Evolutionary conservation across 805 yeast species (phyloP).

Genomic region (Zygotorulaspora sp.): DNA sequence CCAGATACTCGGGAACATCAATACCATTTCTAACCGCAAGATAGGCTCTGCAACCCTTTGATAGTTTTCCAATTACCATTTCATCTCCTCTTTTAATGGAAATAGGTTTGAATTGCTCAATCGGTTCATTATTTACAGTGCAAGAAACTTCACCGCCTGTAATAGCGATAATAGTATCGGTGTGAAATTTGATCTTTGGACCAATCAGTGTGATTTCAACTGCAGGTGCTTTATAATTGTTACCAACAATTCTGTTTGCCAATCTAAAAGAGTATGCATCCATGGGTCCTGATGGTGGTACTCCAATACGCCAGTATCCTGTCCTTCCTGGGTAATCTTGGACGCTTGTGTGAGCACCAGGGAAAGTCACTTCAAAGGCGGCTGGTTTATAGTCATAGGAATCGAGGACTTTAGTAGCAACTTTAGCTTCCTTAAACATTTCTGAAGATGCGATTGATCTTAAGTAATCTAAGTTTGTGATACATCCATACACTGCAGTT

Average conservation of each 20-base stretch:
- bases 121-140: conserved; percentile 54
- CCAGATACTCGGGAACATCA: conserved; percentile 89
- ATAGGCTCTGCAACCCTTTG: conserved; percentile 83
- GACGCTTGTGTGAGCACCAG: conserved; percentile 94
- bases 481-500: conserved; percentile 83
- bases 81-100: conserved; percentile 68
- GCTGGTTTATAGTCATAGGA: conserved; percentile 71
- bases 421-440: conserved; percentile 79
- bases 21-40: conserved; percentile 89
- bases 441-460: conserved; percentile 76
- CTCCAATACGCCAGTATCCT: conserved; percentile 68
- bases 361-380: conserved; percentile 78
- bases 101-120: conserved; percentile 70
- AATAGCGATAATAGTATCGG: conserved; percentile 68
- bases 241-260: conserved; percentile 90
- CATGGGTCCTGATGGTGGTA: conserved; percentile 99
- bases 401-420: conserved; percentile 85
- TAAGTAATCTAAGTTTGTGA: conserved; percentile 85
- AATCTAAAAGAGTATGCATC: conserved; percentile 85
- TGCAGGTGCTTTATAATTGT: conserved; percentile 76
- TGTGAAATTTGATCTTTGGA: conserved; percentile 81
- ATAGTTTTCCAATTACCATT: conserved; percentile 73
- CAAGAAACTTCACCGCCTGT: conserved; percentile 82
- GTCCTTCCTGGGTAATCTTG: conserved; percentile 94
- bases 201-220: conserved; percentile 85